Base-by-base conservation (phyloP, 2,329 filamentous ascomycete species). In the Arthroderma sp. region DNA sequence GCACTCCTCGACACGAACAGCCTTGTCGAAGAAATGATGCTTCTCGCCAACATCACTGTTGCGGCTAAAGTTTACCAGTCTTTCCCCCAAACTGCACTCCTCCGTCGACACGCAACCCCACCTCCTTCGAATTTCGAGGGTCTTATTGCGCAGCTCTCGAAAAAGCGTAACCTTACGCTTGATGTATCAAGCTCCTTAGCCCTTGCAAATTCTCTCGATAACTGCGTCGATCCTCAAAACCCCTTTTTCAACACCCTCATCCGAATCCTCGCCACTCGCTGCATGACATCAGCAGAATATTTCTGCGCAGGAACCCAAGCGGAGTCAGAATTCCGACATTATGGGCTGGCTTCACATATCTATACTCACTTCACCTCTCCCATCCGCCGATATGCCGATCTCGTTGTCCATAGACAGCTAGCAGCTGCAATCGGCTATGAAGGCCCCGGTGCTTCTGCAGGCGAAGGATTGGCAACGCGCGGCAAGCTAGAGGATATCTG, bases 251-350 rank as follows among this genome's bases (percentile, higher is more conserved):
- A 98, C 73, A 98, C 89, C 2, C 78, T 98, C 27, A 82, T 98
- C 54, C 86, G 91, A 60, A 94, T 98, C 66, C 84, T 98, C 70
- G 91, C 91, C 6, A 98, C 91, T 6, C 82, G 91, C 22, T 98
- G 91, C 75, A 98, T 98, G 91, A 94, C 94, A 73, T 91, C 86
- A 44, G 91, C 91, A 50, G 91, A 98, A 66, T 98, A 98, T 68
- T 98, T 98, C 67, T 91, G 85, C 67, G 85, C 89, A 0, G 91
- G 91, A 48, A 88, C 87, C 5, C 87, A 95, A 62, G 79, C 88
- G 0, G 89, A 91, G 62, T 83, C 86, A 0, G 91, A 96, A 61
- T 98, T 94, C 74, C 79, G 86, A 43, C 93, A 98, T 68, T 98
- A 98, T 65, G 91, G 91, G 54, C 80, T 98, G 32, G 93, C 93